These are phyloP conservation scores for Cutaneotrichosporon curvatum DNA, from an alignment of 1,284 basidiomycete genomes.

Conservation along the genomic window DNA sequence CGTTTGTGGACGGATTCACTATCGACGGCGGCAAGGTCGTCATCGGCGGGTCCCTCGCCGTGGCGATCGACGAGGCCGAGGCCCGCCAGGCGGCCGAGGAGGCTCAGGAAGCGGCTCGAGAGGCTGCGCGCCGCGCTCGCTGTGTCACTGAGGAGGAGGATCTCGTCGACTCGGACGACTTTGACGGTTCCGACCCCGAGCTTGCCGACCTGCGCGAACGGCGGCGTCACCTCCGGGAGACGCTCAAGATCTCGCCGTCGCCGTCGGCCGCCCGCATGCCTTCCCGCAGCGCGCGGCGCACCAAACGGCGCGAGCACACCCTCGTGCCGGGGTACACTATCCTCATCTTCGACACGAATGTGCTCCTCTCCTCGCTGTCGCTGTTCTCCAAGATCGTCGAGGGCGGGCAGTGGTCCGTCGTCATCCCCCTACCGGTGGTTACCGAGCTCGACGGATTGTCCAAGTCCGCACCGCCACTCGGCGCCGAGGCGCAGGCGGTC, in stretches of 20 bases:
- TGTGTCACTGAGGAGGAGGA: conserved; percentile 52
- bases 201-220: conserved; percentile 62
- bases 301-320: conserved; percentile 18
- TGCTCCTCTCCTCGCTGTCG: conserved; percentile 70
- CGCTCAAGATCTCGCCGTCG: conserved; percentile 19
- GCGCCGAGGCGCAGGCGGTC: conserved; percentile 59
- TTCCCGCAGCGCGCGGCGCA: background rate
- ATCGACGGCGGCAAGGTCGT: conserved; percentile 53
- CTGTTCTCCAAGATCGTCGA: conserved; percentile 71
- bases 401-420: conserved; percentile 72
- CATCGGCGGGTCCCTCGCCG: conserved; percentile 57
- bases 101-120: conserved; percentile 21
- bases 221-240: conserved; percentile 45
- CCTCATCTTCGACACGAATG: conserved; percentile 90
- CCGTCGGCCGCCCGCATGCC: no score
- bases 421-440: conserved; percentile 69
- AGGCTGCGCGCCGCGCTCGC: conserved; percentile 14
- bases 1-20: conserved; percentile 67
- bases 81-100: conserved; percentile 49
- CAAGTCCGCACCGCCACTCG: conserved; percentile 59
- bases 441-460: conserved; percentile 81
- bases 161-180: conserved; percentile 51
- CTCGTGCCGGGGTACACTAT: conserved; percentile 79
- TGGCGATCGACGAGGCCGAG: conserved; percentile 64
- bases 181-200: conserved; percentile 55